A percentile compares a stretch with the other conserved stretches of the same genome.
Evolutionary conservation across 768 basidiomycete species (phyloP).

Genomic region (Suillus alpinus): DNA sequence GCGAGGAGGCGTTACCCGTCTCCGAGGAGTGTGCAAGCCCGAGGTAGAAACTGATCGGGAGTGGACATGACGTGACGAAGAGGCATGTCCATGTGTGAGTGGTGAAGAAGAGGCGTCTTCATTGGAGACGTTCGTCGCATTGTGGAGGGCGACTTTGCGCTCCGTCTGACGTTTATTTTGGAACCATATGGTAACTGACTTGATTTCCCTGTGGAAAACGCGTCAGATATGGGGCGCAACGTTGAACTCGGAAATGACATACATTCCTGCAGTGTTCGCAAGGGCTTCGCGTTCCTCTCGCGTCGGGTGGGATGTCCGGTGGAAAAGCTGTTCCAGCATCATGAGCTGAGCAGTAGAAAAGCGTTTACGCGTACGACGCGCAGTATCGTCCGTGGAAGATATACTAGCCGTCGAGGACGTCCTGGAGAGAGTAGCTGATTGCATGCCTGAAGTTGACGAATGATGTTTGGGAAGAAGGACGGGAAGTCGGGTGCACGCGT

Average conservation of each 20-base stretch:
- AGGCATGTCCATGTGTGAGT: constrained; percentile 24
- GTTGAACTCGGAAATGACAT: constrained; percentile 21
- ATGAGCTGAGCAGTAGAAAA: constrained; percentile 68
- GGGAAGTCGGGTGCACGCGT: constrained; percentile 9
- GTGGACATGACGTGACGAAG: constrained; percentile 33
- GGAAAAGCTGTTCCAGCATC: constrained; percentile 72
- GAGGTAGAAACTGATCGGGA: constrained; percentile 32
- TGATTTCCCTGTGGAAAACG: constrained; percentile 27
- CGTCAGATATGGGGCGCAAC: constrained; percentile 12
- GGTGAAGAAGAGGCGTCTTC: constrained; percentile 21
- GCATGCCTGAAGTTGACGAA: constrained; percentile 7
- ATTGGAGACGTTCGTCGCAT: constrained; percentile 22
- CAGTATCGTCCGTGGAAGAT: constrained; percentile 44
- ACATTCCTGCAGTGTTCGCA: constrained; percentile 64
- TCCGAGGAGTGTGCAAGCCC: constrained; percentile 21
- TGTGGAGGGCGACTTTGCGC: constrained; percentile 50
- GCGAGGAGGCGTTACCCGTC: constrained; percentile 29
- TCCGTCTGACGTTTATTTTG: constrained; percentile 42
- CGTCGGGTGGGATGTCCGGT: constrained; percentile 71
- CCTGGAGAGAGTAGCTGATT: constrained; percentile 39
- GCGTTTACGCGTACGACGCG: constrained; percentile 65
- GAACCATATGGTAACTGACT: constrained; percentile 36
- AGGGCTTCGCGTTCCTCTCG: constrained; percentile 67
- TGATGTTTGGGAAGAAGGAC: neutral
- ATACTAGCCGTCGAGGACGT: constrained; percentile 58